Evolutionary conservation across 768 basidiomycete genomes (phyloP), one percentile per base, ranked within the genome.

Genomic region (Coprinopsis marcescibilis): DNA sequence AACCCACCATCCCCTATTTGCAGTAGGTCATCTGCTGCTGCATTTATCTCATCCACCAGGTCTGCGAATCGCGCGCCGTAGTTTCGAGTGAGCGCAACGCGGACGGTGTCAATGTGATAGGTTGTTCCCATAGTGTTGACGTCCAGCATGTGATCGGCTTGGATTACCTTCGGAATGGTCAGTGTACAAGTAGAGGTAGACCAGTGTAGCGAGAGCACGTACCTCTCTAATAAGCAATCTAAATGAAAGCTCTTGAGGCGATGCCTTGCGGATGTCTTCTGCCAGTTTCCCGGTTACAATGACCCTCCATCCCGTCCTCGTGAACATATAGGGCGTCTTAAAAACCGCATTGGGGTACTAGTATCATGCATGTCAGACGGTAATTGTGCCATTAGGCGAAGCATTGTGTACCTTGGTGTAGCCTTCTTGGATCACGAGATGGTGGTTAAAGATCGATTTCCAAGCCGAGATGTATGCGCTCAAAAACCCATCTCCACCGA

Each of bases 191-290:
- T 32, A 32, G 30, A 8, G 30, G 30, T n/a, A n/a, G n/a, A 8
- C 30, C n/a, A 32, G 10, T 8, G 10, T 32, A n/a, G 8, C n/a
- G 30, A 32, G n/a, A 8, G 30, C 30, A 35, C 46, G 2, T 24
- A 67, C 66, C 48, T 68, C 63, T 27, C 54, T 54, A 10, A 58
- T 52, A 2, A 59, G 61, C 35, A 58, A 50, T 3, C 50, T 48
- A 27, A 61, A 59, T 2, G 61, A 64, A 7, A 68, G 51, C 3
- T 59, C 59, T 23, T 68, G 59, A 15, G 64, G 58, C 2, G 61
- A 55, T 7, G 66, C 65, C 47, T 59, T 63, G 8, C 62, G 57
- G 5, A 69, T 40, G 10, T 69, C 68, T 17, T 65, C 64, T 0
- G 67, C 45, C 21, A 59, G 35, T 8, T 56, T 36, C 1, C 64